phyloP scores from a whole-genome alignment of 495 filamentous ascomycete genomes.

The Hypoxylon cercidicola region DNA sequence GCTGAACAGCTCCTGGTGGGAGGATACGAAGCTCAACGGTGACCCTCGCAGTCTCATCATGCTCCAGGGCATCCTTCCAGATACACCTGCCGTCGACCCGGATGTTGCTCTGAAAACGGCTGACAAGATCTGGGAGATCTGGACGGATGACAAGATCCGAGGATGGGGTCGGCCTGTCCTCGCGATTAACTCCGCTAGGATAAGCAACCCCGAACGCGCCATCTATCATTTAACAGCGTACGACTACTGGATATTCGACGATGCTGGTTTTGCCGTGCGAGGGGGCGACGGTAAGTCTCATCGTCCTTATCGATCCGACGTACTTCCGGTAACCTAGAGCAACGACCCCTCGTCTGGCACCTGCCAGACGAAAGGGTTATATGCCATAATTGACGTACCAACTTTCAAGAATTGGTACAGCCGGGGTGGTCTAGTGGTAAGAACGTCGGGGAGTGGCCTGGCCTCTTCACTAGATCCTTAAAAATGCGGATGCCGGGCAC shows the following conservation, averaged over 20 bases:
- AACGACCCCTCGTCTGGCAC: no score
- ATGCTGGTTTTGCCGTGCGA: slow-evolving; percentile 54
- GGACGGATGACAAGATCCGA: slow-evolving; percentile 53
- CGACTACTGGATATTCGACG: slow-evolving; percentile 53
- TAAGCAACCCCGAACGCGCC: slow-evolving; percentile 48
- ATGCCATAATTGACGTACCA: no score
- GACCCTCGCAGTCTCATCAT: slow-evolving; percentile 54
- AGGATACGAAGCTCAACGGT: slow-evolving; percentile 44
- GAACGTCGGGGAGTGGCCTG: no score
- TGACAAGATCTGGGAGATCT: slow-evolving; percentile 48
- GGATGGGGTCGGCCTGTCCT: slow-evolving; percentile 55
- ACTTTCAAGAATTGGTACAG: no score
- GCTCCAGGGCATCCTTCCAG: slow-evolving; percentile 52
- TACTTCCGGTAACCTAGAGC: no score
- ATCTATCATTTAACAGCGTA: slow-evolving; percentile 50
- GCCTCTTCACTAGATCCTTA: no score
- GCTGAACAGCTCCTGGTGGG: slow-evolving; percentile 53
- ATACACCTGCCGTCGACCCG: slow-evolving; percentile 47
- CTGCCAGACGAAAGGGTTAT: no score
- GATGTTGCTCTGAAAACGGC: slow-evolving; percentile 47
- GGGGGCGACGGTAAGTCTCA: slow-evolving; percentile 39
- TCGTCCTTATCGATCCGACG: not conserved
- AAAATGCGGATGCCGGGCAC: no score
- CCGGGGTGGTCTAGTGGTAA: no score
- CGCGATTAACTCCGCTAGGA: slow-evolving; percentile 51